Percentiles rank a stretch among this genome's conserved stretches.
Evolutionary conservation across 108 stramenopile species (phyloP).

Genomic region (Cyclotella sp.): DNA sequence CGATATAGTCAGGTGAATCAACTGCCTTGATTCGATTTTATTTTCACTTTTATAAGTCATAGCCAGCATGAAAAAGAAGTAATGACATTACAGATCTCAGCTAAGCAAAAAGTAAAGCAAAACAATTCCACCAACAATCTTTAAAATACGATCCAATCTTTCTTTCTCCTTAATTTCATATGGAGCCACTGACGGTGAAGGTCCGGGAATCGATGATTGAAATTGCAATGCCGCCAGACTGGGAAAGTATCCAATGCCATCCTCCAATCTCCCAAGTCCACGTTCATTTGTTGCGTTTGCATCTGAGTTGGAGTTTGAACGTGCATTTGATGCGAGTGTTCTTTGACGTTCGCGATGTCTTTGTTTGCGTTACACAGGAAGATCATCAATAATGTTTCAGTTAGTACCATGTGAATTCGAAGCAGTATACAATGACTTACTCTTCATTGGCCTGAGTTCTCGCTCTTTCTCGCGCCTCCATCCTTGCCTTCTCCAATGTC

Average conservation of each 20-base stretch:
- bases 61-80: background rate
- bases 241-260: slow-evolving; percentile 53
- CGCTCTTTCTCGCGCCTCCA: slow-evolving; percentile 40
- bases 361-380: background rate
- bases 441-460: slow-evolving; percentile 50
- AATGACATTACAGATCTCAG: background rate
- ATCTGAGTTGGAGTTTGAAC: slow-evolving; percentile 6
- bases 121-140: slow-evolving; percentile 25
- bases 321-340: slow-evolving; percentile 40
- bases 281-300: slow-evolving; percentile 16
- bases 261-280: slow-evolving; percentile 44
- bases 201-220: slow-evolving; percentile 48
- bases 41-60: too few relatives aligned
- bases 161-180: slow-evolving; percentile 46
- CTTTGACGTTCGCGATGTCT: slow-evolving; percentile 55
- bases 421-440: slow-evolving; percentile 21
- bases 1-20: too few relatives aligned
- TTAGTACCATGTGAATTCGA: background rate
- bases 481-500: slow-evolving; percentile 34
- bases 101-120: slow-evolving; percentile 41
- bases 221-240: slow-evolving; percentile 50
- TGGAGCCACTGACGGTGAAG: slow-evolving; percentile 42
- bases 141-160: slow-evolving; percentile 39
- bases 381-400: background rate
- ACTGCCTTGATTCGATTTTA: too few relatives aligned